phyloP scores from a whole-genome alignment of 495 filamentous ascomycete genomes.

The Aspergillus wentii region DNA sequence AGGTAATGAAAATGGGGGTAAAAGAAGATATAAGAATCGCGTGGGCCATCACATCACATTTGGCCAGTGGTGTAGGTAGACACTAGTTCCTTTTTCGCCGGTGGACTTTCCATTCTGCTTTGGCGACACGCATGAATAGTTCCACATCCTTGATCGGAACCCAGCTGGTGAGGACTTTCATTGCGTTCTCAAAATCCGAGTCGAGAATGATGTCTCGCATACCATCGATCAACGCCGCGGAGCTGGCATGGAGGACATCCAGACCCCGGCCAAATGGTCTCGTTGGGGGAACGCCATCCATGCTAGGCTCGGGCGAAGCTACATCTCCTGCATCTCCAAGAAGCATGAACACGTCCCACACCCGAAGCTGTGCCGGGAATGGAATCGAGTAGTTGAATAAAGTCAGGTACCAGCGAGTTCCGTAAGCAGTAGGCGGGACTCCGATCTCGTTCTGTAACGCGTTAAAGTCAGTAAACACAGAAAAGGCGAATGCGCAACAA shows the following conservation, averaged over 20 bases:
- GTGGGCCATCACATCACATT: constrained; percentile 3
- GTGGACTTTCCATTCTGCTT: constrained; percentile 82
- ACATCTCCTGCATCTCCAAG: constrained; percentile 65
- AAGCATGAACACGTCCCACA: constrained; percentile 99
- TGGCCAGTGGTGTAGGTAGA: neutral
- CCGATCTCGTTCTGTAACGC: constrained; percentile 66
- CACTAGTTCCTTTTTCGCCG: constrained; percentile 40
- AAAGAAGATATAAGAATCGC: constrained; percentile 3
- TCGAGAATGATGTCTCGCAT: constrained; percentile 88
- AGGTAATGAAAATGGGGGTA: neutral
- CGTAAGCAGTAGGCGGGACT: constrained; percentile 87
- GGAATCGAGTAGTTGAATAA: constrained; percentile 97
- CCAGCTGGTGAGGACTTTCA: constrained; percentile 96
- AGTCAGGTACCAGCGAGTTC: constrained; percentile 95
- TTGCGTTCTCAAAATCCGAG: constrained; percentile 93
- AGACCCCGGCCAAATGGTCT: constrained; percentile 59
- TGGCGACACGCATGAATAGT: constrained; percentile 88
- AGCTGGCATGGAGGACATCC: constrained; percentile 86
- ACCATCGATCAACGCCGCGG: constrained; percentile 87
- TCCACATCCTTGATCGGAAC: constrained; percentile 95
- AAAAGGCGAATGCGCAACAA: too few relatives aligned
- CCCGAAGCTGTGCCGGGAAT: constrained; percentile 92
- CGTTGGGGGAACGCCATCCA: constrained; percentile 37
- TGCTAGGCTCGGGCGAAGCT: constrained; percentile 26
- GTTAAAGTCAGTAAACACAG: constrained; percentile 8